Base-by-base conservation (phyloP, 345 rosid species). In the Hevea brasiliensis region DNA sequence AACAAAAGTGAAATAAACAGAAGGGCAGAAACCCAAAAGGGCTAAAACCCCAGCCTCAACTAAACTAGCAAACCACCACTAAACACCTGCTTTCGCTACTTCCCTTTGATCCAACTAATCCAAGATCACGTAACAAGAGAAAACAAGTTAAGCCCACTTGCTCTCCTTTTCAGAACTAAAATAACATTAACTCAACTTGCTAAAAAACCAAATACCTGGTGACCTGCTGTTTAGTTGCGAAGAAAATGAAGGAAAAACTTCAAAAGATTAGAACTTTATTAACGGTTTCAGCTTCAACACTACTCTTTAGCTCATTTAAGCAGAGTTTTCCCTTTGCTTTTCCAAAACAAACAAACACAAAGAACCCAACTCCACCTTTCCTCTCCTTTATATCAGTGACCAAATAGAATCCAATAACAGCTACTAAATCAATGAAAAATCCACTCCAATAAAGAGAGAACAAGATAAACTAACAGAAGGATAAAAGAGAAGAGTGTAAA, bases 261-360 rank as follows among this genome's bases (percentile, higher is more conserved):
- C 7, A 15, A 44, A 45, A 23, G 32, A 65, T 12, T 24, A 24
- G 6, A 65, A 21, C 53, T 61, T 61, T 61, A 37, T 8, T 24
- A 61, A 59, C 48, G n/a, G 9, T 11, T 26, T 20, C 6, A 41
- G 18, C 67, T 63, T 37, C 48, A n/a, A 63, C 11, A 40, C 14
- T 21, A 41, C 24, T 41, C 67, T 18, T 59, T 15, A 63, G 48
- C 47, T 63, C 47, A 63, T 63, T 63, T 63, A 24, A 63, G 48
- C 50, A 40, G 3, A 41, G 8, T 10, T 41, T 40, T 48, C n/a
- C 27, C 0, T 63, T 63, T 37, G 15, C n/a, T 2, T 62, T 20
- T 4, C 20, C 8, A 11, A 63, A 41, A 48, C 54, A 29, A 41
- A 65, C 54, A 44, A 66, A 66, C 21, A 47, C 41, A 66, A 48